Evolutionary conservation across 768 basidiomycete species (phyloP).

Genomic region (Agrocybe pediades): DNA sequence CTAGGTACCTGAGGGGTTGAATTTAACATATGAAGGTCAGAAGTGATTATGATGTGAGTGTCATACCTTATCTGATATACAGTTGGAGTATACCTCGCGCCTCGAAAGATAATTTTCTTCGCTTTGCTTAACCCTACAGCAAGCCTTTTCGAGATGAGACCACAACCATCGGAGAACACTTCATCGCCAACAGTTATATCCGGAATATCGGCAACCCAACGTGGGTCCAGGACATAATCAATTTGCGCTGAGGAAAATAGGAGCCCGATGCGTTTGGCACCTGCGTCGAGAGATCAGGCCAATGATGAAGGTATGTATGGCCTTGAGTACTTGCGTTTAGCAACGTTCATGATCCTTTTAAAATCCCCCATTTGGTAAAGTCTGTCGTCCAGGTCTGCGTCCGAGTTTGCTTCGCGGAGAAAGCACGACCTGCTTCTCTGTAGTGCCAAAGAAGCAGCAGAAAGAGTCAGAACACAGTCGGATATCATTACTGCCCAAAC

Average conservation of each 20-base stretch:
- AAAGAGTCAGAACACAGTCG: neutral
- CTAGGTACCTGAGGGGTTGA: slow-evolving; percentile 49
- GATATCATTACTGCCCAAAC: slow-evolving; percentile 8
- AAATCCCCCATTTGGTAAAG: slow-evolving; percentile 64
- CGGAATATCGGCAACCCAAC: slow-evolving; percentile 51
- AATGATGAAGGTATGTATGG: slow-evolving; percentile 1
- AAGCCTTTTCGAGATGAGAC: slow-evolving; percentile 56
- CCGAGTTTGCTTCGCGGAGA: slow-evolving; percentile 52
- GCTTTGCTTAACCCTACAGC: slow-evolving; percentile 52
- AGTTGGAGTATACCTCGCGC: slow-evolving; percentile 56
- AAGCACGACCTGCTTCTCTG: slow-evolving; percentile 68
- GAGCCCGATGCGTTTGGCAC: slow-evolving; percentile 69
- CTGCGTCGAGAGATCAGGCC: slow-evolving; percentile 29
- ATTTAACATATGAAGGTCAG: neutral
- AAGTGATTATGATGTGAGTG: neutral
- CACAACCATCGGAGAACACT: slow-evolving; percentile 70
- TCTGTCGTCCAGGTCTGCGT: slow-evolving; percentile 56
- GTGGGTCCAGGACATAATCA: slow-evolving; percentile 55
- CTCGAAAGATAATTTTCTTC: slow-evolving; percentile 58
- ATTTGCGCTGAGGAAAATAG: slow-evolving; percentile 66
- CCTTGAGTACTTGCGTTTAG: slow-evolving; percentile 50
- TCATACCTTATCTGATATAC: slow-evolving; percentile 65
- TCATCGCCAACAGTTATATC: slow-evolving; percentile 61
- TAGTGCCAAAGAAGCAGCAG: neutral
- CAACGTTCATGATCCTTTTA: slow-evolving; percentile 58